Conservation (phyloP, 164 flowering plant species). For the Liquidambar formosana region DNA sequence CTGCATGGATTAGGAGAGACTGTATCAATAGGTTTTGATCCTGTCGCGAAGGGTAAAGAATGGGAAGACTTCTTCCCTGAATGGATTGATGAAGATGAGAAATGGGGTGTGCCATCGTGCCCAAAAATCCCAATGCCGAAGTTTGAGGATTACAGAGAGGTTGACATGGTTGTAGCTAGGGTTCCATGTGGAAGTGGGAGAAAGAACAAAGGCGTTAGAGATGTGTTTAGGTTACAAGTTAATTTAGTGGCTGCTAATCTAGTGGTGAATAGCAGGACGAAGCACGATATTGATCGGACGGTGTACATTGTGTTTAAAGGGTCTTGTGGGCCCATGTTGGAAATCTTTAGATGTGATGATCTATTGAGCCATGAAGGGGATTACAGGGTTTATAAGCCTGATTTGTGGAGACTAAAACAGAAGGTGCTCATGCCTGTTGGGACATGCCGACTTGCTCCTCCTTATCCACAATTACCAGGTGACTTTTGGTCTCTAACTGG, state of each 20-base stretch:
- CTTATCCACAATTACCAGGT: slow-evolving; percentile 47
- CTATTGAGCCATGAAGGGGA: slow-evolving; percentile 36
- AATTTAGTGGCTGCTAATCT: slow-evolving; percentile 70
- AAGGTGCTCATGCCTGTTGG: slow-evolving; percentile 66
- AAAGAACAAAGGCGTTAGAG: slow-evolving; percentile 42
- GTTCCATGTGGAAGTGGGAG: slow-evolving; percentile 42
- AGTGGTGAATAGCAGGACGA: slow-evolving; percentile 32
- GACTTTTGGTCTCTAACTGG: not conserved
- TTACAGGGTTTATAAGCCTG: slow-evolving; percentile 57
- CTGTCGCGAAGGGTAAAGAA: slow-evolving; percentile 20
- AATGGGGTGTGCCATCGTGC: slow-evolving; percentile 36
- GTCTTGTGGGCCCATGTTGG: slow-evolving; percentile 67
- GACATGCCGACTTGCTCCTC: slow-evolving; percentile 54
- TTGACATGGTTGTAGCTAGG: slow-evolving; percentile 62
- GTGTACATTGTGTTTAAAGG: slow-evolving; percentile 60
- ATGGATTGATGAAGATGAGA: slow-evolving; percentile 67
- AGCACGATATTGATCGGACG: slow-evolving; percentile 18
- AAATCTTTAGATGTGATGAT: slow-evolving; percentile 78
- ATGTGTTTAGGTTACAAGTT: slow-evolving; percentile 66
- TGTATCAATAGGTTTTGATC: slow-evolving; percentile 42
- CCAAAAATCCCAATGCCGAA: slow-evolving; percentile 71
- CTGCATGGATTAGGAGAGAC: slow-evolving; percentile 18
- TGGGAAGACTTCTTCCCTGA: slow-evolving; percentile 77
- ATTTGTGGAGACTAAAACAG: slow-evolving; percentile 45
- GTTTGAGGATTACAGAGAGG: slow-evolving; percentile 29